These are phyloP conservation scores for Funneliformis geosporum DNA, from an alignment of 192 early-diverging fungal species.

Conservation along the genomic window DNA sequence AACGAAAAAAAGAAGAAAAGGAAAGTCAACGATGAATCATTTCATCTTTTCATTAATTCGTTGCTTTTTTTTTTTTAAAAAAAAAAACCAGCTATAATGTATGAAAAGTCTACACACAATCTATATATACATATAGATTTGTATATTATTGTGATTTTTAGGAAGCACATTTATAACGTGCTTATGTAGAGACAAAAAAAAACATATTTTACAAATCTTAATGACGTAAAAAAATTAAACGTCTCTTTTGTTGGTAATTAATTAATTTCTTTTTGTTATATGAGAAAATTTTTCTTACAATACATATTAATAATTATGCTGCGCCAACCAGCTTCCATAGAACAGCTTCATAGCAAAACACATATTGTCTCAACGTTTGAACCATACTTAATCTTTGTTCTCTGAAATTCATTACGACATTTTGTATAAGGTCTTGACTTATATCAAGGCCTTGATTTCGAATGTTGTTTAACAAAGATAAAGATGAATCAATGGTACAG, in stretches of 20 bases:
- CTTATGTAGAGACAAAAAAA: no score
- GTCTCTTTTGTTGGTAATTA: background rate
- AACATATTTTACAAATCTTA: no score
- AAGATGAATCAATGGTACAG: slow-evolving; percentile 57
- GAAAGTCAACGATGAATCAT: background rate
- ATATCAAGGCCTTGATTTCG: slow-evolving; percentile 3
- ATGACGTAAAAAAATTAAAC: no score
- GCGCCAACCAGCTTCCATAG: slow-evolving; percentile 51
- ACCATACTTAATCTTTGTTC: slow-evolving; percentile 81
- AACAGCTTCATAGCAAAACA: slow-evolving; percentile 82
- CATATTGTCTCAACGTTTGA: slow-evolving; percentile 81
- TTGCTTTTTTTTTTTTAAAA: no score
- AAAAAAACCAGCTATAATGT: no score
- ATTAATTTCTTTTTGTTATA: background rate
- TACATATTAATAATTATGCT: background rate
- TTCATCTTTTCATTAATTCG: background rate
- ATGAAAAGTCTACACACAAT: no score
- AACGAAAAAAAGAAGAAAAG: background rate
- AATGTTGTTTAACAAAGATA: slow-evolving; percentile 28
- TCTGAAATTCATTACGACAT: slow-evolving; percentile 64
- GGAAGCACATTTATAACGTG: no score
- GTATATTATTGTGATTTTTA: no score
- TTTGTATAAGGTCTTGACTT: slow-evolving; percentile 59
- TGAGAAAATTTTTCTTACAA: background rate
- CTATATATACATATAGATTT: no score